Percentiles rank a stretch among this genome's conserved stretches.
Conservation (phyloP, 495 filamentous ascomycete species). For the Daldinia caldariorum region DNA sequence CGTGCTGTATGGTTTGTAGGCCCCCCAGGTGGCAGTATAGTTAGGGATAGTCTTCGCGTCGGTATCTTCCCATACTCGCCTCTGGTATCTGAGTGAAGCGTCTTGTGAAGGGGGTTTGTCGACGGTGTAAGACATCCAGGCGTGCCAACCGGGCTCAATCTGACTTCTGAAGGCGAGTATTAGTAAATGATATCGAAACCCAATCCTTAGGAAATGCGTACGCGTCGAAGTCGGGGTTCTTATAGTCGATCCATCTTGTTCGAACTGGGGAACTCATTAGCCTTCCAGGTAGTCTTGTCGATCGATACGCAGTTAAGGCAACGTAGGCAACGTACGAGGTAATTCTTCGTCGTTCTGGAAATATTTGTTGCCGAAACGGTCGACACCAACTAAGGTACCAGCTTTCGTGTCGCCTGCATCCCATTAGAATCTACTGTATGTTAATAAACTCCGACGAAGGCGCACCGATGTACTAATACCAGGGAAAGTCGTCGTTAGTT, state of each 20-base stretch:
- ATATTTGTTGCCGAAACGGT: constrained; percentile 96
- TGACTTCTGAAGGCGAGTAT: constrained; percentile 64
- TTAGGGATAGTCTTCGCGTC: constrained; percentile 75
- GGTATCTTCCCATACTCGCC: constrained; percentile 76
- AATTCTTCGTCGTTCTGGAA: constrained; percentile 97
- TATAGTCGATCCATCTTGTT: constrained; percentile 98
- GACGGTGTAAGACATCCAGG: constrained; percentile 93
- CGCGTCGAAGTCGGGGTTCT: constrained; percentile 84
- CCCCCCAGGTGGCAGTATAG: constrained; percentile 75
- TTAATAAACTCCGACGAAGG: background rate
- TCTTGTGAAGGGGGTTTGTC: constrained; percentile 87
- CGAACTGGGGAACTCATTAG: constrained; percentile 72
- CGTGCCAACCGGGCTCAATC: constrained; percentile 97
- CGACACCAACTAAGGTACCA: constrained; percentile 83
- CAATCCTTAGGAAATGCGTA: constrained; percentile 54
- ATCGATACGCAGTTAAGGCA: background rate
- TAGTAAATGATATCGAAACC: constrained; percentile 21
- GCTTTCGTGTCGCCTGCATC: constrained; percentile 91
- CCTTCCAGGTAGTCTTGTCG: background rate
- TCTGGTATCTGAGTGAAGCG: constrained; percentile 69
- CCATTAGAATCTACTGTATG: constrained; percentile 47
- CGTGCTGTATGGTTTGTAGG: constrained; percentile 95
- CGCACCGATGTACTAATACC: constrained; percentile 74
- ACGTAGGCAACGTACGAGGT: constrained; percentile 73
- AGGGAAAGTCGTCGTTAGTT: constrained; percentile 34